phyloP scores from a whole-genome alignment of 805 yeast genomes.

The Scheffersomyces coipomensis region DNA sequence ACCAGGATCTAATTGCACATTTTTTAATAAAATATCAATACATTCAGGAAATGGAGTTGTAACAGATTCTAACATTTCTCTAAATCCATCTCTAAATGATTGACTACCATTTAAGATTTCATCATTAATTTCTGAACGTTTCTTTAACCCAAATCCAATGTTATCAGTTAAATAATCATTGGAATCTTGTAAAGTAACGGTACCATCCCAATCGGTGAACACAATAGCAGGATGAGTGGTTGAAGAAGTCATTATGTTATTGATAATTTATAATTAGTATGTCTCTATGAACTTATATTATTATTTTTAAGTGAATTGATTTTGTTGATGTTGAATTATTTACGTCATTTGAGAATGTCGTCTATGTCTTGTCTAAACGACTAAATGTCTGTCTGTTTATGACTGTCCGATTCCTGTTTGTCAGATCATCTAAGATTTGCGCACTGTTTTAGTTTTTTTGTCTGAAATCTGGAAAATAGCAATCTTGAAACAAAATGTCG shows the following conservation, averaged over 20 bases:
- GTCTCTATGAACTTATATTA: too few species aligned
- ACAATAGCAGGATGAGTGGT: slow-evolving; percentile 59
- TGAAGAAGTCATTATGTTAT: slow-evolving; percentile 10
- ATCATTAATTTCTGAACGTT: slow-evolving; percentile 66
- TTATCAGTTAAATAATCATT: slow-evolving; percentile 89
- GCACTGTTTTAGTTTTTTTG: too few species aligned
- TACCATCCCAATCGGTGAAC: slow-evolving; percentile 98
- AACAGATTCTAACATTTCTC: slow-evolving; percentile 79
- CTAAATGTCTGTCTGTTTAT: too few species aligned
- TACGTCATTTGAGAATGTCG: too few species aligned
- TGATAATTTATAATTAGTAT: too few species aligned
- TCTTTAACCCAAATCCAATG: slow-evolving; percentile 77
- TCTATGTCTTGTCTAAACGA: too few species aligned
- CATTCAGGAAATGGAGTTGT: slow-evolving; percentile 78
- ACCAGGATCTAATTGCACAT: slow-evolving; percentile 85
- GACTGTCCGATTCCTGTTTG: too few species aligned
- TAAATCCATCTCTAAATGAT: slow-evolving; percentile 80
- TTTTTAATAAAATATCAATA: slow-evolving; percentile 60
- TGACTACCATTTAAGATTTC: slow-evolving; percentile 67
- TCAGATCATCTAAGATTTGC: too few species aligned
- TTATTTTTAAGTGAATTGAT: too few species aligned
- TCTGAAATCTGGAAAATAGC: too few species aligned
- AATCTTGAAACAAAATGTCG: too few species aligned
- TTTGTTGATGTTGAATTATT: too few species aligned
- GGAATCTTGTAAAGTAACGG: slow-evolving; percentile 92